A percentile compares a stretch with the other conserved stretches of the same genome.
These are phyloP conservation scores for Irpex sp. DNA, from an alignment of 1,284 basidiomycete genomes.

Conservation along the genomic window DNA sequence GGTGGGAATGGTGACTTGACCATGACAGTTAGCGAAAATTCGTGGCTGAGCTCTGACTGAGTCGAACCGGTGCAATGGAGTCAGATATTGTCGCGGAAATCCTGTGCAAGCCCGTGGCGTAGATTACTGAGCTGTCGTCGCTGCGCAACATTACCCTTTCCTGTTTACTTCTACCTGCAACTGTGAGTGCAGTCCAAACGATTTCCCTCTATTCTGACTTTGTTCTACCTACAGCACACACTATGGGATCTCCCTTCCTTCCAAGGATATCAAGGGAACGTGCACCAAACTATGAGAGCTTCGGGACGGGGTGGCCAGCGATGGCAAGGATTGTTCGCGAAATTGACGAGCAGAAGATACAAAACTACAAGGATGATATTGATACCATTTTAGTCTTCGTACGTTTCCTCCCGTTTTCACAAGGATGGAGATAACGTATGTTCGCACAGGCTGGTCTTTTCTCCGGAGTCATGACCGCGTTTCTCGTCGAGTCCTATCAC, in stretches of 20 bases:
- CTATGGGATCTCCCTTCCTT: too few species aligned
- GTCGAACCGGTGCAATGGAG: too few species aligned
- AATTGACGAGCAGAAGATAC: constrained; percentile 5
- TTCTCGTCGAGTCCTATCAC: neutral
- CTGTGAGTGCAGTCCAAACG: too few species aligned
- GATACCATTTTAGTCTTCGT: constrained; percentile 11
- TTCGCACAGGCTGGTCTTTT: constrained; percentile 8
- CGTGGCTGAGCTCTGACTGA: neutral
- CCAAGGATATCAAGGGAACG: too few species aligned
- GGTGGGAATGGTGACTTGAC: neutral
- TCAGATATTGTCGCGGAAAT: too few species aligned
- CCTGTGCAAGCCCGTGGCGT: too few species aligned
- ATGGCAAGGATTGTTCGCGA: constrained; percentile 3
- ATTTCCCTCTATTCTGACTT: too few species aligned
- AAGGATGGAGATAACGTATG: neutral
- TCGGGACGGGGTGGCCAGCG: neutral
- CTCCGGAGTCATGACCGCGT: constrained; percentile 2
- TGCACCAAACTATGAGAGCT: too few species aligned
- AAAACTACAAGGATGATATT: constrained; percentile 9
- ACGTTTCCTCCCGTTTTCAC: neutral
- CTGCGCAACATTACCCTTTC: too few species aligned
- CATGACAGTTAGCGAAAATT: neutral
- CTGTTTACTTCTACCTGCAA: too few species aligned
- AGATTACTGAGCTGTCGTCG: too few species aligned
- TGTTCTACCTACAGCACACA: too few species aligned